Evolutionary conservation across 371 early-diverging fungal species (phyloP).

Genomic region (Mortierella sp.): DNA sequence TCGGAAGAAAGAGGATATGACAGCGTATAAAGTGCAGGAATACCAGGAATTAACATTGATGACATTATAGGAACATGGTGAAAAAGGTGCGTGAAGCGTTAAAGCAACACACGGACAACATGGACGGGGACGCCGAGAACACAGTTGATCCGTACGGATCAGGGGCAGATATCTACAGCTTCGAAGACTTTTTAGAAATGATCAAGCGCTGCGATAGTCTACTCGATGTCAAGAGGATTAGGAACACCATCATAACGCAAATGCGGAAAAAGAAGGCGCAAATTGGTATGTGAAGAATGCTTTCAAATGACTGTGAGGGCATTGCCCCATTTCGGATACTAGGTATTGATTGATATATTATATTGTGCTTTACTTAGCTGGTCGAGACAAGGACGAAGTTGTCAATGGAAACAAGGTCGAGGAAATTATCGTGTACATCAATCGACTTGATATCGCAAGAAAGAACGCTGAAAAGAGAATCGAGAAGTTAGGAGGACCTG

Average conservation of each 20-base stretch:
- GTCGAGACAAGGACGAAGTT: slow-evolving; percentile 76
- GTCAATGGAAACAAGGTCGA: slow-evolving; percentile 87
- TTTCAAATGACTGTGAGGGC: background rate
- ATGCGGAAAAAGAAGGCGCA: slow-evolving; percentile 75
- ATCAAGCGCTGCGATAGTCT: slow-evolving; percentile 81
- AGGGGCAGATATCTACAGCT: slow-evolving; percentile 65
- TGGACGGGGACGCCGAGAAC: slow-evolving; percentile 44
- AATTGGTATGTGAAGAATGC: slow-evolving; percentile 56
- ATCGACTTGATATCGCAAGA: slow-evolving; percentile 79
- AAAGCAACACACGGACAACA: slow-evolving; percentile 72
- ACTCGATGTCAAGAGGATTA: slow-evolving; percentile 72
- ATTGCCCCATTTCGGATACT: slow-evolving; percentile 5
- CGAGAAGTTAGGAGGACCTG: slow-evolving; percentile 68
- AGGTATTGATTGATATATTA: background rate
- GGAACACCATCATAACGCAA: slow-evolving; percentile 82
- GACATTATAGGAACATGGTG: slow-evolving; percentile 70
- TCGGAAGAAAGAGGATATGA: slow-evolving; percentile 24
- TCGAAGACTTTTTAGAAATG: slow-evolving; percentile 80
- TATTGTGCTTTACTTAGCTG: slow-evolving; percentile 56
- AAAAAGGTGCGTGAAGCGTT: slow-evolving; percentile 78
- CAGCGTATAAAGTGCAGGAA: slow-evolving; percentile 8
- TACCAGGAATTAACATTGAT: background rate
- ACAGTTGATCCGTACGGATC: slow-evolving; percentile 39
- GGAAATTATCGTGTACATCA: slow-evolving; percentile 79
- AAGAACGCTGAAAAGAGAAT: slow-evolving; percentile 82